Percentiles rank a stretch among this genome's conserved stretches.
Conservation (phyloP, 179 eudicot species). For the Vitellaria paradoxa region DNA sequence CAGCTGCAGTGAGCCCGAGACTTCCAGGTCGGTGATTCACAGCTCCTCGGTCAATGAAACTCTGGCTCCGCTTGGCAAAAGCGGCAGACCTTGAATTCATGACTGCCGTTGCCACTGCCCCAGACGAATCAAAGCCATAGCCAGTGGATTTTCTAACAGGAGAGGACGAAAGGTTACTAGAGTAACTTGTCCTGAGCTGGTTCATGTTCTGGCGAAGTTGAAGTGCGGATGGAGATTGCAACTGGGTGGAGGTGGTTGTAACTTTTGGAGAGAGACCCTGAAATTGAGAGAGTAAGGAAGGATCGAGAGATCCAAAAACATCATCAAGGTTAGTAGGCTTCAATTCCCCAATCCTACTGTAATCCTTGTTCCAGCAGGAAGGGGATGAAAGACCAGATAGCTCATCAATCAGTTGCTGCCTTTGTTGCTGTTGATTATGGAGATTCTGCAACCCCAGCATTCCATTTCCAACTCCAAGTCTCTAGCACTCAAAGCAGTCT, state of each 20-base stretch:
- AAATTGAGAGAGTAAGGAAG: conserved; percentile 30
- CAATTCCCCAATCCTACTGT: conserved; percentile 42
- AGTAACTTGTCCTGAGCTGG: conserved; percentile 49
- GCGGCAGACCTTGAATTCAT: conserved; percentile 78
- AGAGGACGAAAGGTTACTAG: conserved; percentile 32
- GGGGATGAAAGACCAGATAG: conserved; percentile 61
- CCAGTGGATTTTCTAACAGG: conserved; percentile 33
- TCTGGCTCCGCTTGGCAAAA: conserved; percentile 73
- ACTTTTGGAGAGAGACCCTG: conserved; percentile 30
- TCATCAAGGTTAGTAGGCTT: conserved; percentile 66
- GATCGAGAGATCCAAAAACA: conserved; percentile 50
- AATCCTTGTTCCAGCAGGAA: conserved; percentile 26
- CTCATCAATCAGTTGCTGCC: conserved; percentile 70
- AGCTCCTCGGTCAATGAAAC: conserved; percentile 63
- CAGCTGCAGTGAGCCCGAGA: conserved; percentile 25
- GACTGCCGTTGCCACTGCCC: conserved; percentile 62
- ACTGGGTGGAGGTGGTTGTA: conserved; percentile 19
- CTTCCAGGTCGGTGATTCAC: conserved; percentile 23
- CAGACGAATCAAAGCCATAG: conserved; percentile 45
- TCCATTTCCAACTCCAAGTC: conserved; percentile 57
- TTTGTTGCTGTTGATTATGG: conserved; percentile 30
- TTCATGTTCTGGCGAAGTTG: conserved; percentile 44
- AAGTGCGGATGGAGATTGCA: conserved; percentile 47
- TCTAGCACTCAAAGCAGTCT: conserved; percentile 57
- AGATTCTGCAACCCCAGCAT: conserved; percentile 36